These are phyloP conservation scores for Globisporangium irregulare DNA, from an alignment of 352 stramenopile genomes.

Conservation along the genomic window DNA sequence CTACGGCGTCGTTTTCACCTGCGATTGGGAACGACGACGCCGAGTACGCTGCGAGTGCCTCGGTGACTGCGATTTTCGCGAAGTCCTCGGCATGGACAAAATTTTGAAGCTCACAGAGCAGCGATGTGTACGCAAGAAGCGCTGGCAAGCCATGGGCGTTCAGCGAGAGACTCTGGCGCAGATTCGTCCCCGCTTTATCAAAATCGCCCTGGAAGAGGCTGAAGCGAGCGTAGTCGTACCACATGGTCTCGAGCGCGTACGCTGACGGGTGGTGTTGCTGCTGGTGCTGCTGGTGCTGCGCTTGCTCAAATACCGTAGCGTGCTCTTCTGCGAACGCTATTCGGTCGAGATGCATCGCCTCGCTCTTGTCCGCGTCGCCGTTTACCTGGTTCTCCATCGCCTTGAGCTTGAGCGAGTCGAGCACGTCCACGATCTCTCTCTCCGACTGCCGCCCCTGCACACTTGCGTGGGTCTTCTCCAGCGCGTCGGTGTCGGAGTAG, in stretches of 20 bases:
- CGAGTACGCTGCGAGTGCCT: conserved; percentile 22
- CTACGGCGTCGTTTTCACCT: background rate
- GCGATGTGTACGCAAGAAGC: conserved; percentile 45
- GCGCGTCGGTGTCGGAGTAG: conserved; percentile 30
- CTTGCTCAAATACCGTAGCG: background rate
- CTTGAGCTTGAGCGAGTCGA: conserved; percentile 45
- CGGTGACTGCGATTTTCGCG: conserved; percentile 38
- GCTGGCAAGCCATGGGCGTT: conserved; percentile 35
- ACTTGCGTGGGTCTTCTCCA: conserved; percentile 31
- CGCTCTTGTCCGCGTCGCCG: conserved; percentile 58
- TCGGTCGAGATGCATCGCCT: conserved; percentile 60
- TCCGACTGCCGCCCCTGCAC: conserved; percentile 22
- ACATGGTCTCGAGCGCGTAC: conserved; percentile 30
- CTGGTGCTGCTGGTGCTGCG: background rate
- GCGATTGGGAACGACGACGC: conserved; percentile 5
- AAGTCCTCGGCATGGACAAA: conserved; percentile 39
- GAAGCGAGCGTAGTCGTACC: conserved; percentile 69
- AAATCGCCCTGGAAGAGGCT: conserved; percentile 43
- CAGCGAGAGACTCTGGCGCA: conserved; percentile 59
- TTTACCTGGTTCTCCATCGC: conserved; percentile 73
- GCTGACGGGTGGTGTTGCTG: background rate
- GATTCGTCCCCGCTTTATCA: conserved; percentile 49
- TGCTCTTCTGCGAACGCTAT: conserved; percentile 57
- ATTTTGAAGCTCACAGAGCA: conserved; percentile 62
- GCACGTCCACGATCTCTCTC: conserved; percentile 22